These are phyloP conservation scores for Venturia carpophila DNA, from an alignment of 2,329 filamentous ascomycete genomes.

Conservation along the genomic window DNA sequence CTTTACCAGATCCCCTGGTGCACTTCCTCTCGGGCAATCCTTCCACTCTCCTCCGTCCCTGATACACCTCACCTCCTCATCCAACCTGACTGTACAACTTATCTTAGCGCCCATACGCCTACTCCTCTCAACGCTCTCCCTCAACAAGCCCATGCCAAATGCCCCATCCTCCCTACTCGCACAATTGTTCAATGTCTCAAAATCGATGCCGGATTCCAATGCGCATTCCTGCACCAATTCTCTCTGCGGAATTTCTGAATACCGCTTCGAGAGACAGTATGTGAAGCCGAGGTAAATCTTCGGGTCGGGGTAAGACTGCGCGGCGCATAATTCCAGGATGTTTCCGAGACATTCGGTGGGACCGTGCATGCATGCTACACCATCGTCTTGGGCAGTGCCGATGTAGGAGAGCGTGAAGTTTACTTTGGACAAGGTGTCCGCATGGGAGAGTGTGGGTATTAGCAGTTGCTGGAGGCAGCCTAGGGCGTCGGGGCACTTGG, in stretches of 20 bases:
- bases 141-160: conserved; percentile 58
- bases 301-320: conserved; percentile 70
- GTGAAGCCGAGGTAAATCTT: conserved; percentile 88
- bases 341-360: conserved; percentile 87
- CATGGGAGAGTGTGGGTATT: conserved; percentile 73
- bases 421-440: conserved; percentile 63
- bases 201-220: conserved; percentile 81
- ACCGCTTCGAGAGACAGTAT: conserved; percentile 77
- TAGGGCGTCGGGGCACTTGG: conserved; percentile 84
- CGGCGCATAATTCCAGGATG: conserved; percentile 87
- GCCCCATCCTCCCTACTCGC: conserved; percentile 68
- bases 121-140: conserved; percentile 58
- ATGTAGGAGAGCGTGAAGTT: conserved; percentile 90
- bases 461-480: conserved; percentile 76
- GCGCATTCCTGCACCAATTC: conserved; percentile 80
- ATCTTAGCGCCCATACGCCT: conserved; percentile 39
- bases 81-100: conserved; percentile 53
- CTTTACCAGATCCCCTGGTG: conserved; percentile 64
- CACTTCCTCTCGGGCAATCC: conserved; percentile 62
- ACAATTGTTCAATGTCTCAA: conserved; percentile 73
- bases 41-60: conserved; percentile 71
- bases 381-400: conserved; percentile 66
- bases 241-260: conserved; percentile 66
- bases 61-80: conserved; percentile 76
- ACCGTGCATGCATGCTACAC: conserved; percentile 82